Base-by-base conservation (phyloP, 768 basidiomycete species). In the Dioszegia hungarica region DNA sequence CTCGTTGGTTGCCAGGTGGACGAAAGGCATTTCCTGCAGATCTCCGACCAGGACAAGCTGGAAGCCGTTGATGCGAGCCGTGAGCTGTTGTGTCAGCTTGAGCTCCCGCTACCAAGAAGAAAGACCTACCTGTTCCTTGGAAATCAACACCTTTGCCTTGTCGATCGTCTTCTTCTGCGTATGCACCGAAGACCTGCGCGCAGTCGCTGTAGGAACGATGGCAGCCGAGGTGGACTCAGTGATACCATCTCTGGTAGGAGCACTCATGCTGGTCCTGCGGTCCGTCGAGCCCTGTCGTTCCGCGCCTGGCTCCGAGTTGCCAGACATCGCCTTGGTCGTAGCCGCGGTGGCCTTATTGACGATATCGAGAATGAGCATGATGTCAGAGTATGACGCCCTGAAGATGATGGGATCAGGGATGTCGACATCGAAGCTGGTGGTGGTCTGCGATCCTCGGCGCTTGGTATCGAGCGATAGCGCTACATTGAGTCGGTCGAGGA, bases 351-450 rank as follows among this genome's bases (percentile, higher is more conserved):
- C 95, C 60, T 86, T 90, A 73, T 90, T 90, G 64, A 89, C 81
- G 60, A 77, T 70, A 37, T 75, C 74, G 19, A 61, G 63, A 41
- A 98, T 97, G 62, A 98, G 82, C 62, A 83, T 84, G 73, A 98
- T 89, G 72, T 99, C 95, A 19, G 90, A 84, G 68, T 92, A 91
- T 0, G 94, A 97, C n/a, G 90, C 90, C 24, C 95, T 83, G 74
- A 99, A 86, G 52, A 97, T 82, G 63, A 99, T 82, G 1, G 92
- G 87, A 53, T 68, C 66, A 59, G 89, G 86, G 24, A 84, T 78
- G 17, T 81, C 79, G n/a, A 92, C 72, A 70, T 95, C 92, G 57
- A 97, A 86, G 67, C 81, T 90, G 10, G 87, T 86, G 79, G 85
- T 86, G 29, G 87, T 81, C 33, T 79, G 77, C 2, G 72, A 72